phyloP scores from a whole-genome alignment of 495 filamentous ascomycete genomes.

The Thermochaetoides thermophila region DNA sequence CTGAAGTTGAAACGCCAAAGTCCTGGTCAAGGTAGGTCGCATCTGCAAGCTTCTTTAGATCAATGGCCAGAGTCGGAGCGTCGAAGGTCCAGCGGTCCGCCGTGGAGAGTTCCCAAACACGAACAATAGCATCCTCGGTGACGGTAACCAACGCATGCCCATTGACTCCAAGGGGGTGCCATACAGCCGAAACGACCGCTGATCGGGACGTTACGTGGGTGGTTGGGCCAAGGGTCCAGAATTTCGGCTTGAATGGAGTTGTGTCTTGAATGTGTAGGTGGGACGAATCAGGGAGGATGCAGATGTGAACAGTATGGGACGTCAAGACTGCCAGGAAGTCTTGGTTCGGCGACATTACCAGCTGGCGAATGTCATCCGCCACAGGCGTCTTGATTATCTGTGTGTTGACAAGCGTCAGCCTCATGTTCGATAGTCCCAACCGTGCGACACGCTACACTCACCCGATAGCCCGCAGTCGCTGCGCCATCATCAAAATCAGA shows the following conservation, averaged over 20 bases:
- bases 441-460: constrained; percentile 21
- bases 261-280: constrained; percentile 51
- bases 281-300: constrained; percentile 58
- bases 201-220: constrained; percentile 74
- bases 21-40: constrained; percentile 63
- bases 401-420: not conserved
- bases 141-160: constrained; percentile 66
- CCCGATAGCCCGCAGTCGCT: constrained; percentile 28
- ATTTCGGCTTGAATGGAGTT: constrained; percentile 56
- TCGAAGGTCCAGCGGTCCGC: constrained; percentile 74
- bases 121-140: constrained; percentile 69
- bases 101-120: constrained; percentile 73
- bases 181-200: constrained; percentile 59
- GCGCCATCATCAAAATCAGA: constrained; percentile 6
- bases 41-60: constrained; percentile 68
- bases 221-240: constrained; percentile 73
- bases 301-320: constrained; percentile 69
- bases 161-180: constrained; percentile 71
- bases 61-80: constrained; percentile 62
- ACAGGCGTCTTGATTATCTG: constrained; percentile 59
- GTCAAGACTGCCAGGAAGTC: constrained; percentile 71
- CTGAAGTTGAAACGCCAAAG: constrained; percentile 52
- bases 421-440: no score
- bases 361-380: constrained; percentile 60
- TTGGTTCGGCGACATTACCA: constrained; percentile 65